Conservation (phyloP, 192 early-diverging fungal species). For the Backusella westeae region DNA sequence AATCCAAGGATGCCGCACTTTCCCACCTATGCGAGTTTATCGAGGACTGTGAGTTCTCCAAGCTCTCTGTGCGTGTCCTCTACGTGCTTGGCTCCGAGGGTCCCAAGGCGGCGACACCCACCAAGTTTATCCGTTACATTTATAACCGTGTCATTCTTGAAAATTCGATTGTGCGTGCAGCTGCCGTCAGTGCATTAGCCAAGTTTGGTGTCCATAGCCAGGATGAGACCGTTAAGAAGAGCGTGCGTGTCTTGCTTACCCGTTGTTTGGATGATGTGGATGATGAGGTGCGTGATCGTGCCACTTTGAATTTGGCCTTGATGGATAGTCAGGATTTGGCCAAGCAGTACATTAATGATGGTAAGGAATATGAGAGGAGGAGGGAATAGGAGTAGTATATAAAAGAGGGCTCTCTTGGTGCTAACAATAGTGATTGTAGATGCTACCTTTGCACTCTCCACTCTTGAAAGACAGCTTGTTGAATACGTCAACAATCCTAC, state of each 20-base stretch:
- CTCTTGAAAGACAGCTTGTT: constrained; percentile 84
- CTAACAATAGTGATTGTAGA: constrained; percentile 43
- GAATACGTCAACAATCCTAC: constrained; percentile 78
- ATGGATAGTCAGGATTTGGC: constrained; percentile 57
- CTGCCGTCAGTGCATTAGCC: constrained; percentile 91
- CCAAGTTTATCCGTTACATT: constrained; percentile 97
- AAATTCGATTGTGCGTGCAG: constrained; percentile 94
- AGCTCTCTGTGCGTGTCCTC: constrained; percentile 94
- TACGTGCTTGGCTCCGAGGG: constrained; percentile 94
- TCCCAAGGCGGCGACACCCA: constrained; percentile 85
- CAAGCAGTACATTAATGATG: constrained; percentile 66
- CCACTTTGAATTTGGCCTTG: constrained; percentile 86
- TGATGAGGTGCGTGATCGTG: constrained; percentile 97
- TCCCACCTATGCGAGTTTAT: constrained; percentile 98
- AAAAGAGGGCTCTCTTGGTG: no score
- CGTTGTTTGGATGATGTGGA: constrained; percentile 93
- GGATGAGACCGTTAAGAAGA: constrained; percentile 67
- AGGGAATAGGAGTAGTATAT: background rate
- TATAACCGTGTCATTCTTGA: constrained; percentile 99
- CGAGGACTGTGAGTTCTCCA: constrained; percentile 98
- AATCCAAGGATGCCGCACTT: constrained; percentile 92
- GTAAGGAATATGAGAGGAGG: constrained; percentile 37
- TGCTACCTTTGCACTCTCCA: constrained; percentile 79
- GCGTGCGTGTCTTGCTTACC: constrained; percentile 81
- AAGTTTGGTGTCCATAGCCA: constrained; percentile 87